Evolutionary conservation across 73 alveolate species (phyloP).

Genomic region (Effrenium voratum): DNA sequence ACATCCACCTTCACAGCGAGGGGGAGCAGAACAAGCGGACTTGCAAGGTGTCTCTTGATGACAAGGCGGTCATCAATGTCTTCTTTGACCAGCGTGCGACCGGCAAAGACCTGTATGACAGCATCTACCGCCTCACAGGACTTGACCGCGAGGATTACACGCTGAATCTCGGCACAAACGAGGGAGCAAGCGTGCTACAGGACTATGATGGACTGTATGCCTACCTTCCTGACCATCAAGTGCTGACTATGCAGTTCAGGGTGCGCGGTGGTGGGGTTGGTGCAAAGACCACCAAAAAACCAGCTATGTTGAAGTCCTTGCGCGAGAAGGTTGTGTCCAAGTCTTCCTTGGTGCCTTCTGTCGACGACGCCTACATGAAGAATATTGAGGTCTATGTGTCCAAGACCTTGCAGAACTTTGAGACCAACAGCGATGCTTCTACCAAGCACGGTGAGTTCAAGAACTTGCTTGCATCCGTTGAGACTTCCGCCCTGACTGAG

Average conservation of each 20-base stretch:
- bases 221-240: not conserved
- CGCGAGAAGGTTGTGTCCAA: not conserved
- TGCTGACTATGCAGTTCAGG: not conserved
- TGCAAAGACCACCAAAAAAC: constrained; percentile 19
- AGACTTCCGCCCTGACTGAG: constrained; percentile 17
- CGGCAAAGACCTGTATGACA: constrained; percentile 13
- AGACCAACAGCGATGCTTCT: not conserved
- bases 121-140: not conserved
- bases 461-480: not conserved
- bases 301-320: constrained; percentile 4
- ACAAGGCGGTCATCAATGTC: not conserved
- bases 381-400: not conserved
- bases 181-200: not conserved
- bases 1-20: not conserved
- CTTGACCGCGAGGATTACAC: not conserved
- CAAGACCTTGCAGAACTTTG: not conserved
- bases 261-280: constrained; percentile 16
- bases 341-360: not conserved
- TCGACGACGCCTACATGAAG: not conserved
- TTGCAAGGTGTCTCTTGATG: not conserved
- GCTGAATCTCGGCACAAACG: not conserved
- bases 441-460: not conserved
- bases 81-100: not conserved
- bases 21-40: not conserved
- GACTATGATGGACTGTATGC: not conserved